phyloP scores from a whole-genome alignment of 2,329 filamentous ascomycete genomes.

The Xylaria sp. region DNA sequence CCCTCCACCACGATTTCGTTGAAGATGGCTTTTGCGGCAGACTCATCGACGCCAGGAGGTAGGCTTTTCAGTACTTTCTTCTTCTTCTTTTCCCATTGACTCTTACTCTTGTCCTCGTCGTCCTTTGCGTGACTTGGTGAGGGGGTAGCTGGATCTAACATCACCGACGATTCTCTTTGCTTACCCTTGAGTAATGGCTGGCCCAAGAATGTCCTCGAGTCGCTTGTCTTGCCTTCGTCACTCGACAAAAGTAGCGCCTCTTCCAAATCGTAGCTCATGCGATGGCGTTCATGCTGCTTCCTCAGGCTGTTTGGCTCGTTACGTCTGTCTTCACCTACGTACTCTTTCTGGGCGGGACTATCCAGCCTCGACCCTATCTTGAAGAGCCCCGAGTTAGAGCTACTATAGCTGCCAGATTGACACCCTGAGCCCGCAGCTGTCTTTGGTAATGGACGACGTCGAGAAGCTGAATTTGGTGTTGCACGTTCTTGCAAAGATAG shows the following conservation, averaged over 20 bases:
- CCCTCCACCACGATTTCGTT: constrained; percentile 94
- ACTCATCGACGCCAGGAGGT: constrained; percentile 74
- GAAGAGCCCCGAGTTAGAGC: constrained; percentile 12
- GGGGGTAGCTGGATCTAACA: constrained; percentile 44
- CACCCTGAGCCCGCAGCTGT: constrained; percentile 17
- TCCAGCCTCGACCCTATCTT: constrained; percentile 11
- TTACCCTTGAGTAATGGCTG: constrained; percentile 31
- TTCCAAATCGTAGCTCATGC: constrained; percentile 15
- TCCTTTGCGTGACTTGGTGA: constrained; percentile 42
- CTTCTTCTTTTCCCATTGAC: constrained; percentile 57
- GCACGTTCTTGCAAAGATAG: constrained; percentile 29
- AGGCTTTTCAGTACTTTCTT: constrained; percentile 66
- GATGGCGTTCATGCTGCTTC: constrained; percentile 19
- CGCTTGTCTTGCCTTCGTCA: constrained; percentile 18
- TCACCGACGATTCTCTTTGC: constrained; percentile 37
- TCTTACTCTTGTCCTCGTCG: constrained; percentile 38
- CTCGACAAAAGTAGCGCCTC: constrained; percentile 21
- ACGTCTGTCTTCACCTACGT: constrained; percentile 12
- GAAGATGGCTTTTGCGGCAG: constrained; percentile 82
- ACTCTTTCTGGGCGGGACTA: constrained; percentile 19
- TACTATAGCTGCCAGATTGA: constrained; percentile 15
- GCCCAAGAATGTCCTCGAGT: not conserved
- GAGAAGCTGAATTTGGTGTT: constrained; percentile 18
- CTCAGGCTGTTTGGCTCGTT: constrained; percentile 25
- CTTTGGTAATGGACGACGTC: constrained; percentile 19